phyloP scores from a whole-genome alignment of 2,329 filamentous ascomycete species.

The Aspergillus sp. region DNA sequence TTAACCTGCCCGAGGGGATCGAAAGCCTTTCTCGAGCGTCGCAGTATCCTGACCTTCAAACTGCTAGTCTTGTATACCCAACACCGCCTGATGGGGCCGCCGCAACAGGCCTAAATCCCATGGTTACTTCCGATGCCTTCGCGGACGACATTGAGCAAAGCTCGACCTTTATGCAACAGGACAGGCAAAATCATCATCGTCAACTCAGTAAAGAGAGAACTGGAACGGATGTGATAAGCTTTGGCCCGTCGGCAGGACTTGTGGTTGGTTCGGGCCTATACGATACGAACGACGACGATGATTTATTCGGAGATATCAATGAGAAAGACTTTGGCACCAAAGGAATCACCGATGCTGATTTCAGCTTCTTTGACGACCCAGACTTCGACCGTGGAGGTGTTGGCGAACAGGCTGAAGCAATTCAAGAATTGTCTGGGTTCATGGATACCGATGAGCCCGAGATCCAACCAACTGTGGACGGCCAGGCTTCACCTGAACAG shows the following conservation, averaged over 20 bases:
- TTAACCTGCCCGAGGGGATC: slow-evolving; percentile 31
- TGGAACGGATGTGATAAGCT: slow-evolving; percentile 25
- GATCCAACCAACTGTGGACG: slow-evolving; percentile 13
- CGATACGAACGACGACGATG: slow-evolving; percentile 51
- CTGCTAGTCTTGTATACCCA: slow-evolving; percentile 52
- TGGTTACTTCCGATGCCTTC: slow-evolving; percentile 33
- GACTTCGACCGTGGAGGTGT: slow-evolving; percentile 33
- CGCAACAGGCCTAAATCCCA: slow-evolving; percentile 31
- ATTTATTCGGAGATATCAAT: slow-evolving; percentile 61
- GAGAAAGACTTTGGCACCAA: slow-evolving; percentile 56
- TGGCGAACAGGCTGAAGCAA: slow-evolving; percentile 16
- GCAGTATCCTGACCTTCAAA: slow-evolving; percentile 44
- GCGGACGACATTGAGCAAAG: slow-evolving; percentile 32
- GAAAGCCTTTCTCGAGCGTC: slow-evolving; percentile 44
- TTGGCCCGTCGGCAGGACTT: slow-evolving; percentile 30
- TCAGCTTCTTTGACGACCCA: slow-evolving; percentile 65
- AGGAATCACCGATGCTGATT: slow-evolving; percentile 63
- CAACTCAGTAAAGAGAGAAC: slow-evolving; percentile 16
- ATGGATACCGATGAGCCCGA: slow-evolving; percentile 15
- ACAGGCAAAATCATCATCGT: slow-evolving; percentile 16
- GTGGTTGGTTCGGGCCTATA: slow-evolving; percentile 44
- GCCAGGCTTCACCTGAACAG: slow-evolving; percentile 6
- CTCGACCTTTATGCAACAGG: slow-evolving; percentile 20
- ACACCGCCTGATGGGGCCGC: slow-evolving; percentile 55
- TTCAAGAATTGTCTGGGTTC: slow-evolving; percentile 18